These are phyloP conservation scores for Beauveria pseudobassiana DNA, from an alignment of 2,329 filamentous ascomycete genomes.

Conservation along the genomic window DNA sequence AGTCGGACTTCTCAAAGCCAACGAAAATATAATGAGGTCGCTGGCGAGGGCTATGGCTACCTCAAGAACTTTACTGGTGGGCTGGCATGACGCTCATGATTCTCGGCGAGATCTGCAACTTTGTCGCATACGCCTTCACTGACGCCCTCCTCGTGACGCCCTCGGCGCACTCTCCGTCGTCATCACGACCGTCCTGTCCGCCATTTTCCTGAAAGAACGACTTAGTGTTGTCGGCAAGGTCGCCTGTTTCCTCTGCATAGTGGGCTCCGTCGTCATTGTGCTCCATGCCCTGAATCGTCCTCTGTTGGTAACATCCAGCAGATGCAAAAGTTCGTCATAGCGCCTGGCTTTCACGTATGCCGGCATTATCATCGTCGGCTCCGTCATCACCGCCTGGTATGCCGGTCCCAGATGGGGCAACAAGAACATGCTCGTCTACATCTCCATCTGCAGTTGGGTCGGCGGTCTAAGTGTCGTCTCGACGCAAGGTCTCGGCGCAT, in stretches of 20 bases:
- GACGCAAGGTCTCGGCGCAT: slow-evolving; percentile 86
- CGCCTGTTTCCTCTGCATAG: slow-evolving; percentile 88
- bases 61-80: slow-evolving; percentile 97
- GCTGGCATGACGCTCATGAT: slow-evolving; percentile 95
- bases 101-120: slow-evolving; percentile 91
- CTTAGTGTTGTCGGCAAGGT: slow-evolving; percentile 95
- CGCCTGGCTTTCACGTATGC: slow-evolving; percentile 79
- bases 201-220: slow-evolving; percentile 92
- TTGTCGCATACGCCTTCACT: slow-evolving; percentile 93
- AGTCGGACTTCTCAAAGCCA: slow-evolving; percentile 80
- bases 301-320: slow-evolving; percentile 83
- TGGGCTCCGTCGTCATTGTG: slow-evolving; percentile 88
- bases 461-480: slow-evolving; percentile 91
- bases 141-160: slow-evolving; percentile 94
- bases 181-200: slow-evolving; percentile 81
- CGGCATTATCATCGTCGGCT: slow-evolving; percentile 72
- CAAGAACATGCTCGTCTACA: slow-evolving; percentile 95
- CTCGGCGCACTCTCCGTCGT: slow-evolving; percentile 88
- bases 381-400: slow-evolving; percentile 66
- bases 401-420: slow-evolving; percentile 84
- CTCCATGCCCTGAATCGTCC: slow-evolving; percentile 81
- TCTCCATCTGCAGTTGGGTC: slow-evolving; percentile 91
- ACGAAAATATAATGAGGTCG: slow-evolving; percentile 90
- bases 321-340: slow-evolving; percentile 81
- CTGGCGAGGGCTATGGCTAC: slow-evolving; percentile 94